These are phyloP conservation scores for Coriaria nepalensis DNA, from an alignment of 306 rosid species.

Conservation along the genomic window DNA sequence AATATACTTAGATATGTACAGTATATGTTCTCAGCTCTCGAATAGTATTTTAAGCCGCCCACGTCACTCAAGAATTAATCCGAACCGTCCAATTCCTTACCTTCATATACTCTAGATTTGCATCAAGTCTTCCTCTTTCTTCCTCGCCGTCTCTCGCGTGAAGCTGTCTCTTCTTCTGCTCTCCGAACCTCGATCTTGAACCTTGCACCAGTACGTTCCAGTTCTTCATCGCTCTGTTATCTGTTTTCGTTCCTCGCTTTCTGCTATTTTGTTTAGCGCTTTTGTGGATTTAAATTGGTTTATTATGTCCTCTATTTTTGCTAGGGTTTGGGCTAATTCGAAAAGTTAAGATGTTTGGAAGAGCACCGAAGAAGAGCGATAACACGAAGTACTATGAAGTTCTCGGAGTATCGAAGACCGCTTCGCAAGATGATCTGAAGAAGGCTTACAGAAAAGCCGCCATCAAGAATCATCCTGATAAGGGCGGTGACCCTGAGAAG, in stretches of 20 bases:
- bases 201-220: no score
- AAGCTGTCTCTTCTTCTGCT: not conserved
- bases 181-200: not conserved
- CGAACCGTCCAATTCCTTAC: conserved; percentile 11
- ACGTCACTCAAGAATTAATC: conserved; percentile 4
- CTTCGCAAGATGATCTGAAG: conserved; percentile 38
- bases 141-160: conserved; percentile 15
- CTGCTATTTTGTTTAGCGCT: not conserved
- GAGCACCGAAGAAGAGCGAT: conserved; percentile 35
- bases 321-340: conserved; percentile 3
- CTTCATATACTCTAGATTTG: conserved; percentile 5
- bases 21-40: no score
- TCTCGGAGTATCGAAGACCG: conserved; percentile 28
- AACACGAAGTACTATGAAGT: conserved; percentile 34
- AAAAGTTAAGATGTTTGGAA: conserved; percentile 25
- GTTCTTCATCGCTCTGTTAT: not conserved
- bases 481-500: conserved; percentile 42
- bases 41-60: no score
- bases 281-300: not conserved
- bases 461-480: conserved; percentile 33
- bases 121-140: not conserved
- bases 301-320: not conserved
- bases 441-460: conserved; percentile 39
- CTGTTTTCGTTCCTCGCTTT: not conserved
- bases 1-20: no score